Conservation (phyloP, 2,329 filamentous ascomycete genomes). For the Paraphaeosphaeria minitans region DNA sequence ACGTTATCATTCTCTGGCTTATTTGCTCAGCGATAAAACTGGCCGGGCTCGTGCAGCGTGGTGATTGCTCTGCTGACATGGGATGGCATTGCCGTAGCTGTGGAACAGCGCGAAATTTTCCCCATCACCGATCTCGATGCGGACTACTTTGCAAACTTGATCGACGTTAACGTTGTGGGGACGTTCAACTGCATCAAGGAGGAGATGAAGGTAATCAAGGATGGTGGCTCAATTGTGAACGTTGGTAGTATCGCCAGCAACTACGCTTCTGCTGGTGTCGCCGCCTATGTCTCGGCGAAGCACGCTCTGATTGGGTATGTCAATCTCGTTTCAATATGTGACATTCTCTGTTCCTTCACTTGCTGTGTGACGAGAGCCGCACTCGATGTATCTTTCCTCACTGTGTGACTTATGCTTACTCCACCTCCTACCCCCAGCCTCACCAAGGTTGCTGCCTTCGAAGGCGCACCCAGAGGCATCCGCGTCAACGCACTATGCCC, state of each 20-base stretch:
- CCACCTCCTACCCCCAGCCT: conserved; percentile 21
- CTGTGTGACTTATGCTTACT: background rate
- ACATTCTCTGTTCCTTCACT: background rate
- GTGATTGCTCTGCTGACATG: background rate
- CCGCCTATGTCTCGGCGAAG: conserved; percentile 53
- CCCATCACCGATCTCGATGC: conserved; percentile 19
- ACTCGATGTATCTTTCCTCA: background rate
- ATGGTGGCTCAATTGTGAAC: conserved; percentile 22
- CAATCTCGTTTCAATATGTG: background rate
- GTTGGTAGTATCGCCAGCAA: conserved; percentile 18
- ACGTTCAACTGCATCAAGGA: conserved; percentile 18
- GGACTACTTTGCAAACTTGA: conserved; percentile 15
- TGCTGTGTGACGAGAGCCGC: background rate
- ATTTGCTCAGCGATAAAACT: background rate
- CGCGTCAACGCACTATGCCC: conserved; percentile 58
- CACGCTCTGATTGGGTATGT: conserved; percentile 49
- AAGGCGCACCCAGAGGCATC: conserved; percentile 53
- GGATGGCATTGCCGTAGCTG: conserved; percentile 6
- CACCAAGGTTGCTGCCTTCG: conserved; percentile 54
- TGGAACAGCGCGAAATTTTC: conserved; percentile 22
- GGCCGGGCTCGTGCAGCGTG: background rate
- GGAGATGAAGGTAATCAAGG: conserved; percentile 25
- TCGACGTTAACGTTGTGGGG: conserved; percentile 18
- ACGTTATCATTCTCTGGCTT: background rate
- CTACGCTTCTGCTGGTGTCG: conserved; percentile 24